Conservation (phyloP, 2,329 filamentous ascomycete genomes). For the Trichoderma asperellum region DNA sequence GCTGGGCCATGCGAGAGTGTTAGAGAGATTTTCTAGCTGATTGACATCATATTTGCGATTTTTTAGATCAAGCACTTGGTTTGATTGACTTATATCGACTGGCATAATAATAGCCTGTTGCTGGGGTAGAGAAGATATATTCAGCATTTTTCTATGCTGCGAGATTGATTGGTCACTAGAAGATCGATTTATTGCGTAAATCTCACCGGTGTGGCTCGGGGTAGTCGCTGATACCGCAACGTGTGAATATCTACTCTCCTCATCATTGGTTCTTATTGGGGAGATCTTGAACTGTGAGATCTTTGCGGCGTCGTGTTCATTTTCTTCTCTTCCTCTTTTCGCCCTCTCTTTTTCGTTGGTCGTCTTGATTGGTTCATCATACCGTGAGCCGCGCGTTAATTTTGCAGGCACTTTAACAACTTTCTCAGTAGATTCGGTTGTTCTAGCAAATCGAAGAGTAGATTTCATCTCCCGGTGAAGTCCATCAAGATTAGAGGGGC, state of each 20-base stretch:
- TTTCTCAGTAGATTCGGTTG: conserved; percentile 8
- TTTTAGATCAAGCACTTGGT: not conserved
- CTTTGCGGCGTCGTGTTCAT: not conserved
- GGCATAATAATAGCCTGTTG: not conserved
- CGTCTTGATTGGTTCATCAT: not conserved
- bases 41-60: conserved; percentile 3
- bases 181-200: not conserved
- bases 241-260: not conserved
- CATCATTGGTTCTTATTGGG: not conserved
- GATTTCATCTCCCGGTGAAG: conserved; percentile 32
- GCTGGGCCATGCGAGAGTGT: not conserved
- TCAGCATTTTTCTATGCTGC: not conserved
- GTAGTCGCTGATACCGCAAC: not conserved
- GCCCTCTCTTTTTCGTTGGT: not conserved
- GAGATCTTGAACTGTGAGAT: not conserved
- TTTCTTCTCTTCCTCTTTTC: not conserved
- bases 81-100: not conserved
- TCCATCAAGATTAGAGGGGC: conserved; percentile 24
- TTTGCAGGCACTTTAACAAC: not conserved
- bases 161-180: not conserved
- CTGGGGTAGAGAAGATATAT: not conserved
- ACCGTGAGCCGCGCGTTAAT: not conserved
- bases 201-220: not conserved
- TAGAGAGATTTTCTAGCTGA: not conserved
- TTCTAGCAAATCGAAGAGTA: not conserved